A percentile compares a stretch with the other conserved stretches of the same genome.
phyloP scores from a whole-genome alignment of 768 basidiomycete species.

The Boletales sp. region DNA sequence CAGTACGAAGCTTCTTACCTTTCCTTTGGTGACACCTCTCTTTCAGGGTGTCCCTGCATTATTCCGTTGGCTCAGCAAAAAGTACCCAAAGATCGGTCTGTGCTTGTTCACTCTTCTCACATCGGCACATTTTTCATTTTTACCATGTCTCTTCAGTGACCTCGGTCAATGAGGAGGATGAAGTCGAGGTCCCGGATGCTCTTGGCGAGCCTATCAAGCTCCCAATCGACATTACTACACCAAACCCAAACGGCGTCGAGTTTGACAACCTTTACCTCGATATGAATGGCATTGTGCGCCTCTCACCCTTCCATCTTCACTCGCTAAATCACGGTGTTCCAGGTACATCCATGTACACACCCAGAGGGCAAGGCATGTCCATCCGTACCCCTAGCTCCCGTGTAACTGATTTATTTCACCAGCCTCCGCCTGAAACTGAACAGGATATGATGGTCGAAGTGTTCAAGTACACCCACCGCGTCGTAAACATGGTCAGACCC shows the following conservation, averaged over 20 bases:
- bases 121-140: not conserved
- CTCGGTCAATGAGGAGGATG: slow-evolving; percentile 84
- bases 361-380: slow-evolving; percentile 85
- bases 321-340: not conserved
- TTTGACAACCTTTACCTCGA: slow-evolving; percentile 97
- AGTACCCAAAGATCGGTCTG: slow-evolving; percentile 95
- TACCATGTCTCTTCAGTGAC: slow-evolving; percentile 42
- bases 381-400: not conserved
- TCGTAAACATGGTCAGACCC: slow-evolving; percentile 95
- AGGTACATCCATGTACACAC: slow-evolving; percentile 99
- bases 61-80: slow-evolving; percentile 98
- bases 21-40: slow-evolving; percentile 7
- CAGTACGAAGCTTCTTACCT: not conserved
- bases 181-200: slow-evolving; percentile 60
- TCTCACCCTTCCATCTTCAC: not conserved
- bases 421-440: slow-evolving; percentile 97
- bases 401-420: not conserved
- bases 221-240: slow-evolving; percentile 71
- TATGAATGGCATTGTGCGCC: slow-evolving; percentile 95
- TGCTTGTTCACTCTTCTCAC: slow-evolving; percentile 4
- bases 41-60: slow-evolving; percentile 92
- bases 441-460: slow-evolving; percentile 99
- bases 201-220: slow-evolving; percentile 65
- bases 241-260: slow-evolving; percentile 95
- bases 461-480: slow-evolving; percentile 94